These are phyloP conservation scores for Colletotrichum endophyticum DNA, from an alignment of 2,329 filamentous ascomycete species.

Conservation along the genomic window DNA sequence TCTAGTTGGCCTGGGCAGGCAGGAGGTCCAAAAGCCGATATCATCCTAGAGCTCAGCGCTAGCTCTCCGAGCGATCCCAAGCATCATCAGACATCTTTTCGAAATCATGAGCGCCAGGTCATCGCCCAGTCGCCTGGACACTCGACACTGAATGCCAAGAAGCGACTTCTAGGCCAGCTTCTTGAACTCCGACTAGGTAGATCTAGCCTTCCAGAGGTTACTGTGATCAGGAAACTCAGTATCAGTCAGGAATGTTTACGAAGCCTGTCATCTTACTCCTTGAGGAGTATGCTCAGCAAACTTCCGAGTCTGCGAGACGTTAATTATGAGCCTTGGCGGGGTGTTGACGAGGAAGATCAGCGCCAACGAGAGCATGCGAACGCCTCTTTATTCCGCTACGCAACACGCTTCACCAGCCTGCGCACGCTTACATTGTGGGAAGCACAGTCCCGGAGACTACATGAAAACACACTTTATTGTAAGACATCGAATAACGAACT, in stretches of 20 bases:
- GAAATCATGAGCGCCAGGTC: fast-evolving
- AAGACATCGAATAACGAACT: no score
- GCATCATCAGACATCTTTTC: not conserved
- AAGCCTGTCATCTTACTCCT: no score
- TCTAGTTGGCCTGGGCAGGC: not conserved
- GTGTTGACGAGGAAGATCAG: no score
- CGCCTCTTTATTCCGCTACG: no score
- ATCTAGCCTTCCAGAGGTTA: not conserved
- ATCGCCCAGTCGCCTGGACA: not conserved
- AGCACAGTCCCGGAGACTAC: no score
- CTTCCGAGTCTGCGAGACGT: no score
- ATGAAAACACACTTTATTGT: no score
- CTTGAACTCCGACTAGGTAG: not conserved
- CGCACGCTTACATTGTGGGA: no score
- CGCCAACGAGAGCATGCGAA: no score
- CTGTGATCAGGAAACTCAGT: not conserved
- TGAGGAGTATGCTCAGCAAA: no score
- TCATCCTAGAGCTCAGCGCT: not conserved
- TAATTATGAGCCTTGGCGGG: no score
- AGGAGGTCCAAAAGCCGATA: fast-evolving
- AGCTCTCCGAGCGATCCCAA: not conserved
- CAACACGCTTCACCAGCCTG: fast-evolving
- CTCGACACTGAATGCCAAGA: not conserved
- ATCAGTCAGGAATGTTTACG: no score
- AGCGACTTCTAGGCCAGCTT: not conserved